Evolutionary conservation across 768 basidiomycete genomes (phyloP).

Genomic region (Termitomyces heimii): DNA sequence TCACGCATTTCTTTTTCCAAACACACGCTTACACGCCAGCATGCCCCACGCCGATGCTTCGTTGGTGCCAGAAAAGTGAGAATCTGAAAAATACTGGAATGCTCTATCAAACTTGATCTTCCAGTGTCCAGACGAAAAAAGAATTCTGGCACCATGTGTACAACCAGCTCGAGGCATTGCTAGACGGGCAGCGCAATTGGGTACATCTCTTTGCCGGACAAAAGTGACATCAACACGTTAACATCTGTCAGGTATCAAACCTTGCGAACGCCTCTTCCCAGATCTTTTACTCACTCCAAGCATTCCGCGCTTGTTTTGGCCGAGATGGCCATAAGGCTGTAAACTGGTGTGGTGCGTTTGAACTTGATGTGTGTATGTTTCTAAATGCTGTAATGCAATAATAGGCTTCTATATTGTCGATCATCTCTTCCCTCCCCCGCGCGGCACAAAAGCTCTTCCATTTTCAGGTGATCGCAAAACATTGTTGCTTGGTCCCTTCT

Average conservation of each 20-base stretch:
- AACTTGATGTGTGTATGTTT: background rate
- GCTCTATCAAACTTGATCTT: background rate
- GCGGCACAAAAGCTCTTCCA: conserved; percentile 13
- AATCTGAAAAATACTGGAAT: background rate
- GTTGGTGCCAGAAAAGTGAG: conserved; percentile 52
- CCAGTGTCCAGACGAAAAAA: conserved; percentile 59
- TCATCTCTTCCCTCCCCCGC: conserved; percentile 50
- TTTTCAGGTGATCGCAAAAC: conserved; percentile 18
- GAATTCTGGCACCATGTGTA: conserved; percentile 80
- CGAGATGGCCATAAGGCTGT: conserved; percentile 56
- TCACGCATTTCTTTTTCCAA: background rate
- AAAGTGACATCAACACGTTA: background rate
- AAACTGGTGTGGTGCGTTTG: conserved; percentile 86
- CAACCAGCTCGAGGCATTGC: conserved; percentile 51
- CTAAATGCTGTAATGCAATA: conserved; percentile 4
- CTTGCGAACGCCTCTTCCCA: conserved; percentile 79
- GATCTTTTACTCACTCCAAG: conserved; percentile 71
- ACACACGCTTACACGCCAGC: background rate
- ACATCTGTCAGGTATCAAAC: conserved; percentile 64
- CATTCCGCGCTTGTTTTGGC: conserved; percentile 64
- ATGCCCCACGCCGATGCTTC: conserved; percentile 88
- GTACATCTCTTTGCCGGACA: conserved; percentile 32
- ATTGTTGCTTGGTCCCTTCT: conserved; percentile 79
- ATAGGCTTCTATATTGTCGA: conserved; percentile 84
- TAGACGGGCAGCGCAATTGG: conserved; percentile 73